Conservation (phyloP, 2,329 filamentous ascomycete species). For the Cadophora luteo-olivacea region DNA sequence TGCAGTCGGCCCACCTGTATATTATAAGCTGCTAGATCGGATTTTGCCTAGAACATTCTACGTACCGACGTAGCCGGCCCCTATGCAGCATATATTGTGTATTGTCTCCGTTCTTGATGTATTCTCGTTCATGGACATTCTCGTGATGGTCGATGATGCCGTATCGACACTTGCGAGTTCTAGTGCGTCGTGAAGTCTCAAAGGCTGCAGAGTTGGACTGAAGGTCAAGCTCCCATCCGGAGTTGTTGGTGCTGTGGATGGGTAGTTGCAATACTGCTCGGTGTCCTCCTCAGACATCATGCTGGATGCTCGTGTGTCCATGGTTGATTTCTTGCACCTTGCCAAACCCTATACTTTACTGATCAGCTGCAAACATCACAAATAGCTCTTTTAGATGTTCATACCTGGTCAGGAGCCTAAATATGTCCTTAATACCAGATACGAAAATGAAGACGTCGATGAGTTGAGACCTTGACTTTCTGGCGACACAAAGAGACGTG, state of each 20-base stretch:
- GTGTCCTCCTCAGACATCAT: conserved; percentile 36
- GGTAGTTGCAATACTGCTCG: conserved; percentile 42
- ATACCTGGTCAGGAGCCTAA: neutral
- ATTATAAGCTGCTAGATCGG: neutral
- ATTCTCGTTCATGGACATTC: conserved; percentile 20
- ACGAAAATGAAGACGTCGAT: no score
- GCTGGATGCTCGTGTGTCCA: conserved; percentile 34
- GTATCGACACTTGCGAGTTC: conserved; percentile 24
- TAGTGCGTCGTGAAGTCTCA: conserved; percentile 36
- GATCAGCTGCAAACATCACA: neutral
- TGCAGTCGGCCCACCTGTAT: conserved; percentile 71
- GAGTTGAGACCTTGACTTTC: no score
- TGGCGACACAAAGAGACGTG: no score
- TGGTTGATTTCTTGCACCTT: conserved; percentile 23
- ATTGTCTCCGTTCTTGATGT: conserved; percentile 41
- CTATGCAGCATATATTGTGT: conserved; percentile 73
- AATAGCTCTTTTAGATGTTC: neutral
- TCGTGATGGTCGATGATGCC: conserved; percentile 15
- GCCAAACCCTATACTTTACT: neutral
- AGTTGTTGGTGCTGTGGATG: conserved; percentile 54
- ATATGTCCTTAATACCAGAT: no score
- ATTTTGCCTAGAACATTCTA: conserved; percentile 28
- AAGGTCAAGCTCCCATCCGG: conserved; percentile 52
- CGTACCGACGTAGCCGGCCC: conserved; percentile 78
- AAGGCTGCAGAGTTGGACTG: conserved; percentile 49